Evolutionary conservation across 1,284 basidiomycete genomes (phyloP), one percentile per base, ranked within the genome.

Genomic region (Moniliella sp.): DNA sequence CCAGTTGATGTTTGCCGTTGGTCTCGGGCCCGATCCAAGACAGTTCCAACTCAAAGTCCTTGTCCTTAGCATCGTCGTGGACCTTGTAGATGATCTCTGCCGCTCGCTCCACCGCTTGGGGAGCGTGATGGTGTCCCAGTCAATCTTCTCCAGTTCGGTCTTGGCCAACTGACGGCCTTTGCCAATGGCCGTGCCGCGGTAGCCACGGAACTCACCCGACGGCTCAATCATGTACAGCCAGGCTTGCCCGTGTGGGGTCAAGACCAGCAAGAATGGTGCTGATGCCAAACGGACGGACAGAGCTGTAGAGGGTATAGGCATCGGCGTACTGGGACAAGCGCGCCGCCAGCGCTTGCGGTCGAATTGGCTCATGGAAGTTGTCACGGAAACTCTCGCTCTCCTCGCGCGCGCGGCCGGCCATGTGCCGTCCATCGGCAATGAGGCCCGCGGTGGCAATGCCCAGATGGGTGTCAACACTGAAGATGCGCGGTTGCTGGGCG

Each of bases 151-250:
- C 33, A 99, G 67, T 62, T 97, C 91, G 2, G 88, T 97, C 69
- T 93, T 94, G 12, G 91, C 91, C 40, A 97, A 68, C 54, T 93
- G 84, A 39, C 79, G 74, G 13, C 91, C 91, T 63, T 97, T 99
- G 34, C 91, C 91, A 12, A 91, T 75, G 5, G 91, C 91, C 21
- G 46, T 52, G 2, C 52, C 57, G n/a, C n/a, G 44, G 46, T 59
- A 59, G 27, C 57, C 81, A 62, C 76, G 80, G 63, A 75, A 84
- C 15, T 91, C 75, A 21, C 91, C 91, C 47, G 80, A 86, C 2
- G 91, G 91, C 63, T 99, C 91, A 34, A 97, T 70, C 40, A 91
- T 76, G 64, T 74, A 93, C 16, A 99, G 68, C 33, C 72, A 68
- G 91, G 84, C 2, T 48, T 46, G 21, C 42, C 42, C 21, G 21